phyloP scores from a whole-genome alignment of 345 rosid species.

The Eucalyptus erythrocorys region DNA sequence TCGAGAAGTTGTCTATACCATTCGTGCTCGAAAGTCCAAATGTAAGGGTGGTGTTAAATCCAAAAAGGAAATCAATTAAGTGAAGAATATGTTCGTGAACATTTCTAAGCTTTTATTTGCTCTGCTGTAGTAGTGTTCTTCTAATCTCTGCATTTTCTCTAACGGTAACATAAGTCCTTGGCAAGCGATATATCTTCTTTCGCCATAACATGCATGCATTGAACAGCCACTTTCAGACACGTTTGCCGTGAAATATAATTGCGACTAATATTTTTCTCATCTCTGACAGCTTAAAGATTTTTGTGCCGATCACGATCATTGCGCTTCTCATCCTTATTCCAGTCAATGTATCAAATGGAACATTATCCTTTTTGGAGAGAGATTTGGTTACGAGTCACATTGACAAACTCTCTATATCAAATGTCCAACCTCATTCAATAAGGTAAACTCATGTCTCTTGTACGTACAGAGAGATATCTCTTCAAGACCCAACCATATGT shows the following conservation, averaged over 20 bases:
- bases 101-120: background rate
- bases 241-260: background rate
- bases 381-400: conserved; percentile 85
- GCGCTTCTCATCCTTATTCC: conserved; percentile 81
- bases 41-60: background rate
- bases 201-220: background rate
- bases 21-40: background rate
- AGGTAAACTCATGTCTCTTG: conserved; percentile 20
- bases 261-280: background rate
- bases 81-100: background rate
- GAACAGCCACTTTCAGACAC: background rate
- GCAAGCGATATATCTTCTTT: background rate
- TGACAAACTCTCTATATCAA: conserved; percentile 92
- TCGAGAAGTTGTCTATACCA: background rate
- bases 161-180: background rate
- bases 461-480: background rate
- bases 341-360: conserved; percentile 88
- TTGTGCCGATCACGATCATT: conserved; percentile 60
- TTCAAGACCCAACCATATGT: background rate
- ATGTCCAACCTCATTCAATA: conserved; percentile 65
- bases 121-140: background rate
- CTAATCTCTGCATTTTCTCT: background rate
- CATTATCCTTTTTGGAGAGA: conserved; percentile 59
- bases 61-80: background rate
- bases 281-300: conserved; percentile 75